Evolutionary conservation across 495 filamentous ascomycete genomes (phyloP), one percentile per base, ranked within the genome.

Genomic region (Neurospora sp.): DNA sequence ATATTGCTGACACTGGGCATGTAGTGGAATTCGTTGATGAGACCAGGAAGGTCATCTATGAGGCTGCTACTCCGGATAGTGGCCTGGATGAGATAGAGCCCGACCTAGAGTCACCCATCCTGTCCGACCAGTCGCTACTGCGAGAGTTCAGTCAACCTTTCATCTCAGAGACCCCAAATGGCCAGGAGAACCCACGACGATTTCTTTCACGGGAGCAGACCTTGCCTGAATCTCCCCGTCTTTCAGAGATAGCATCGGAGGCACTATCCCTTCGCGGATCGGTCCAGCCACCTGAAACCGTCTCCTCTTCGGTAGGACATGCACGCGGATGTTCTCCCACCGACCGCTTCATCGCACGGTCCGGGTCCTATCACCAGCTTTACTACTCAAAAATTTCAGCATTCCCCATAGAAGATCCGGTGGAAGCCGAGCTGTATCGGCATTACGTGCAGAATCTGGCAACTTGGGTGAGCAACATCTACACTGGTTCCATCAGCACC

Each of bases 381-480:
- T 66, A 66, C 54, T 66, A 72, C 39, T 38, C 60, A 6, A 40
- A 18, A 23, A 1, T 35, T 12, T 70, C 71, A 3, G 38, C 38
- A 74, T 78, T 16, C 82, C 86, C 85, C 12, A 76, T 87, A 1
- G 77, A 80, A 20, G 73, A 81, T 44, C 75, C 77, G 18, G 76
- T 75, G 4, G 82, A 87, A 60, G 85, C 84, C 2, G 23, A 75
- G n/a, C 79, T 87, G 5, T 82, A 86, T 39, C 81, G 83, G 4
- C 85, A 87, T 70, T 87, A 84, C 72, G 83, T 87, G 20, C 80
- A 85, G 72, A 83, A 83, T 60, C 75, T 88, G 66, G 85, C 86
- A 11, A 82, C 80, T 3, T 88, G 85, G 82, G 85, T 87, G 81
- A 79, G 83, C 70, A 31, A 38, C 74, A 14, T 66, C 31, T 62